These are phyloP conservation scores for Colletotrichum agaves DNA, from an alignment of 2,329 filamentous ascomycete species.

Conservation along the genomic window DNA sequence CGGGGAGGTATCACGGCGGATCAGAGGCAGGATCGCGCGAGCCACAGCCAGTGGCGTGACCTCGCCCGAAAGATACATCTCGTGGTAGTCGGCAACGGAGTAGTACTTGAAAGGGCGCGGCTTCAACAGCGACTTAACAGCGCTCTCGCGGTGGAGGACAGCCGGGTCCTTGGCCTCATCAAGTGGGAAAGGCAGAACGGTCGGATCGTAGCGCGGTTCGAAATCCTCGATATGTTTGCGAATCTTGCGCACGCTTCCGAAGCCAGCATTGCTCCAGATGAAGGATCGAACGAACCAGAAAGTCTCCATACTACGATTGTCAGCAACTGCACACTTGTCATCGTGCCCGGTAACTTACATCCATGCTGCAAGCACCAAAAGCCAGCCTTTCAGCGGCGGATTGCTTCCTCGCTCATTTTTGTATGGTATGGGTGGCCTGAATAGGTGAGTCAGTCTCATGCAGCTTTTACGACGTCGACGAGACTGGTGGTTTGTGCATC, in stretches of 20 bases:
- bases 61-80: conserved; percentile 55
- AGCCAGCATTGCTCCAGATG: conserved; percentile 74
- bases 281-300: conserved; percentile 63
- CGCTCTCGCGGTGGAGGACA: conserved; percentile 33
- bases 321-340: not conserved
- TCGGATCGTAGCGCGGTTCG: conserved; percentile 59
- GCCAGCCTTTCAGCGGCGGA: conserved; percentile 66
- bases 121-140: conserved; percentile 13
- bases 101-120: conserved; percentile 36
- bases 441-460: conserved; percentile 14
- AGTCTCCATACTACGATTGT: conserved; percentile 61
- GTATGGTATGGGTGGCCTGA: conserved; percentile 54
- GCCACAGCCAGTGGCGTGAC: conserved; percentile 59
- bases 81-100: conserved; percentile 58
- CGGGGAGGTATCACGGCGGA: conserved; percentile 51
- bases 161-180: conserved; percentile 55
- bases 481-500: not conserved
- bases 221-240: conserved; percentile 61
- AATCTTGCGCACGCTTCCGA: conserved; percentile 66
- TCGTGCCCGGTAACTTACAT: conserved; percentile 55
- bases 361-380: conserved; percentile 63
- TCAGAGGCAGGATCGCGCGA: conserved; percentile 56
- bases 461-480: not conserved
- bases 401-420: conserved; percentile 61
- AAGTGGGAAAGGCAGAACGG: conserved; percentile 53